Percentiles rank a stretch among this genome's conserved stretches.
Conservation (phyloP, 2,329 filamentous ascomycete species). For the Hymenoscyphus salicellus region DNA sequence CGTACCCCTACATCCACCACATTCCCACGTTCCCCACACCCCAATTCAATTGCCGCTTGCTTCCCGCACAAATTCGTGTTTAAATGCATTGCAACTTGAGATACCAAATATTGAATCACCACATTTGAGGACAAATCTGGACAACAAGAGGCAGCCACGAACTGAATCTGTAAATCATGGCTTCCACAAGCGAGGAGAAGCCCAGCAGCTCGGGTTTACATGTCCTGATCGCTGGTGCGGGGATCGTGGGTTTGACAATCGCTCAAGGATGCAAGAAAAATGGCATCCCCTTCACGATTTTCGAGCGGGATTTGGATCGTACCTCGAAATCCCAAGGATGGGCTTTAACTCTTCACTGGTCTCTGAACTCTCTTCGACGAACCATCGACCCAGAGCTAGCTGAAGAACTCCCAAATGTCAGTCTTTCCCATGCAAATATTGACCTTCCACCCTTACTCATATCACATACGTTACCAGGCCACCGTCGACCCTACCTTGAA, state of each 20-base stretch:
- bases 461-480: not conserved
- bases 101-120: not conserved
- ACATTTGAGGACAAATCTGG: not conserved
- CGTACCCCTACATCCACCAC: not conserved
- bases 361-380: conserved; percentile 1
- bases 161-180: conserved; percentile 1
- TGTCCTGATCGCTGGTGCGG: conserved; percentile 42
- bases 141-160: not conserved
- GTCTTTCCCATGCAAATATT: not conserved
- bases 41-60: not conserved
- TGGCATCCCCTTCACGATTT: conserved; percentile 41
- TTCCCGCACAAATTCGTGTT: not conserved
- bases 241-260: conserved; percentile 40
- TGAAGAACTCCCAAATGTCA: conserved; percentile 1
- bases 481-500: not conserved
- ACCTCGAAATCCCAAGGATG: conserved; percentile 5
- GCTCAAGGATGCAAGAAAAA: conserved; percentile 37
- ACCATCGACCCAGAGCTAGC: not conserved
- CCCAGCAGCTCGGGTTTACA: not conserved
- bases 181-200: conserved; percentile 2
- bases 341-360: conserved; percentile 2
- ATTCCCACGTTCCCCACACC: not conserved
- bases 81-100: not conserved
- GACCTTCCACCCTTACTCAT: not conserved
- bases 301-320: conserved; percentile 43